Conservation (phyloP, 257 asterid genomes). For the Marsdenia floribunda region DNA sequence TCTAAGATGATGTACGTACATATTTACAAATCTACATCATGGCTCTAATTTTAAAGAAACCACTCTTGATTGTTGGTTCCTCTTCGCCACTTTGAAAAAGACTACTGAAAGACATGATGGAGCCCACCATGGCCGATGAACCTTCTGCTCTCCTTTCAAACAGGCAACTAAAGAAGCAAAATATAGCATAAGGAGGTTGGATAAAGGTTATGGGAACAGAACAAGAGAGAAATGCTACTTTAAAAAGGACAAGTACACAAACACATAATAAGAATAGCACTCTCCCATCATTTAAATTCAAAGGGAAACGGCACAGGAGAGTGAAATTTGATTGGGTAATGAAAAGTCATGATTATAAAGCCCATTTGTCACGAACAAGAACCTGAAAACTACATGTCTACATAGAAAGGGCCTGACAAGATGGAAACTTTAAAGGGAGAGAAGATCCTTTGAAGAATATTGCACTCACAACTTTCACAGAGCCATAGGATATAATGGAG, state of each 20-base stretch:
- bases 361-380: background rate
- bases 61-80: conserved; percentile 83
- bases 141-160: conserved; percentile 96
- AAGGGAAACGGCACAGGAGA: background rate
- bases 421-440: background rate
- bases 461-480: background rate
- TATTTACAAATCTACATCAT: conserved; percentile 27
- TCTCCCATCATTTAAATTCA: background rate
- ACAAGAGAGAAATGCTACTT: background rate
- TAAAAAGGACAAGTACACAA: background rate
- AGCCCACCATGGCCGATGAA: conserved; percentile 98
- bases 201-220: background rate
- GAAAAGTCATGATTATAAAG: background rate
- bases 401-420: background rate
- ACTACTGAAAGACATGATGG: conserved; percentile 69
- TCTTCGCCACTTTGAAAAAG: conserved; percentile 64
- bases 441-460: background rate
- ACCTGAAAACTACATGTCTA: background rate
- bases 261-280: background rate
- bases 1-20: background rate
- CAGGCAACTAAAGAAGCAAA: conserved; percentile 60
- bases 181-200: background rate
- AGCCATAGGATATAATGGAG: background rate
- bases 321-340: background rate
- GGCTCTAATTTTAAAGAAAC: conserved; percentile 97